Conservation (phyloP, 108 stramenopile genomes). For the Conticribra weissflogii region DNA sequence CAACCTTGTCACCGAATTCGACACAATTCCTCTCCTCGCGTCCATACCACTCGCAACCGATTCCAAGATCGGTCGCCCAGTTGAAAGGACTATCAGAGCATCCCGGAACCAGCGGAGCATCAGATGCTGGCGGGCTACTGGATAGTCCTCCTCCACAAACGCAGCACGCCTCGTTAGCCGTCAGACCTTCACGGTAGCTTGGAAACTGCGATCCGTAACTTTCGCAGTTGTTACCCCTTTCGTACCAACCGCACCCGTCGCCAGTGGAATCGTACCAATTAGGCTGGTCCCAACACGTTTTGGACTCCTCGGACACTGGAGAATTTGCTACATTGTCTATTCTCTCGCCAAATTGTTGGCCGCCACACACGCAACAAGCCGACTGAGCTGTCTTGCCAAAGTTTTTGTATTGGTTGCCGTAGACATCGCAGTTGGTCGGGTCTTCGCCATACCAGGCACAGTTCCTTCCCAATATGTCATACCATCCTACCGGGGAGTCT, state of each 20-base stretch:
- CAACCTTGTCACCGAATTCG: conserved; percentile 11
- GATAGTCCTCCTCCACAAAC: conserved; percentile 22
- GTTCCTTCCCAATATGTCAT: conserved; percentile 12
- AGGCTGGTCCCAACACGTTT: conserved; percentile 8
- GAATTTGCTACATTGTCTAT: neutral
- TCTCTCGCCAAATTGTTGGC: conserved; percentile 2
- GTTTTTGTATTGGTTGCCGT: conserved; percentile 11
- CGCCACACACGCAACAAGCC: conserved; percentile 30
- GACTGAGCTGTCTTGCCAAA: conserved; percentile 17
- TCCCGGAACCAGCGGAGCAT: neutral
- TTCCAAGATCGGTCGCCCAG: conserved; percentile 1
- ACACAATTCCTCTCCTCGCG: conserved; percentile 5
- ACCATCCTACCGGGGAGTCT: conserved; percentile 13
- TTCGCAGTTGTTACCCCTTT: neutral
- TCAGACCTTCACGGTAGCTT: conserved; percentile 7
- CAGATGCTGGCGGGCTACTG: neutral
- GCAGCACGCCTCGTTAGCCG: conserved; percentile 20
- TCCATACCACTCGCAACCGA: conserved; percentile 14
- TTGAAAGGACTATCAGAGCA: conserved; percentile 5
- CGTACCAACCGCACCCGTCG: conserved; percentile 13
- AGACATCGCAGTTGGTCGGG: neutral
- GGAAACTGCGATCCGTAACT: neutral
- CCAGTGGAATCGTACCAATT: conserved; percentile 13
- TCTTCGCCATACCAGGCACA: conserved; percentile 3
- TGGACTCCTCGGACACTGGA: neutral